Evolutionary conservation across 257 asterid species (phyloP).

Genomic region (Solanum clarkiae): DNA sequence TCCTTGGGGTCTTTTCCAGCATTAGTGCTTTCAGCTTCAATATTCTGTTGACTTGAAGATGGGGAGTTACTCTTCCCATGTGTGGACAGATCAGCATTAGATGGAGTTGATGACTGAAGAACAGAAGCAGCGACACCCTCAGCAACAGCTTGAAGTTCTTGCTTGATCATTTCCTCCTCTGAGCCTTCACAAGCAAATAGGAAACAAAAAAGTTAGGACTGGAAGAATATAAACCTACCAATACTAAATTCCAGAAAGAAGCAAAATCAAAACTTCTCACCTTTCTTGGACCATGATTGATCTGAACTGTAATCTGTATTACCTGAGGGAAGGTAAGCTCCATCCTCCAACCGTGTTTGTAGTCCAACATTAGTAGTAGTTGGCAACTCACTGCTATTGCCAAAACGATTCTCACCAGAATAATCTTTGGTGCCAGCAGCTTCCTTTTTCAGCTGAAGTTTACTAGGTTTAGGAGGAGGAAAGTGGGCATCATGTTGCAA

Average conservation of each 20-base stretch:
- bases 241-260: background rate
- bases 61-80: conserved; percentile 29
- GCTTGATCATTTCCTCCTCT: conserved; percentile 74
- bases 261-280: conserved; percentile 10
- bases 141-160: conserved; percentile 92
- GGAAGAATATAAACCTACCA: background rate
- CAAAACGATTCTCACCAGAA: conserved; percentile 18
- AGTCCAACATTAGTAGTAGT: conserved; percentile 20
- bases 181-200: conserved; percentile 30
- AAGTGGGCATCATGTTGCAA: conserved; percentile 45
- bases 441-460: conserved; percentile 54
- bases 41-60: conserved; percentile 25
- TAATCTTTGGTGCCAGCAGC: conserved; percentile 29
- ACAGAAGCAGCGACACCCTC: conserved; percentile 96
- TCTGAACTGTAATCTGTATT: conserved; percentile 31
- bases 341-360: conserved; percentile 27
- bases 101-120: conserved; percentile 43
- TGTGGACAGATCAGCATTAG: conserved; percentile 34
- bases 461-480: conserved; percentile 76
- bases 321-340: conserved; percentile 24
- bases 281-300: conserved; percentile 40
- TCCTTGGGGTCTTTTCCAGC: conserved; percentile 34
- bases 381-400: conserved; percentile 17
- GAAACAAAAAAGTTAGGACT: conserved; percentile 4
- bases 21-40: conserved; percentile 29